phyloP scores from a whole-genome alignment of 2,329 filamentous ascomycete genomes.

The Arachnomyces sp. region DNA sequence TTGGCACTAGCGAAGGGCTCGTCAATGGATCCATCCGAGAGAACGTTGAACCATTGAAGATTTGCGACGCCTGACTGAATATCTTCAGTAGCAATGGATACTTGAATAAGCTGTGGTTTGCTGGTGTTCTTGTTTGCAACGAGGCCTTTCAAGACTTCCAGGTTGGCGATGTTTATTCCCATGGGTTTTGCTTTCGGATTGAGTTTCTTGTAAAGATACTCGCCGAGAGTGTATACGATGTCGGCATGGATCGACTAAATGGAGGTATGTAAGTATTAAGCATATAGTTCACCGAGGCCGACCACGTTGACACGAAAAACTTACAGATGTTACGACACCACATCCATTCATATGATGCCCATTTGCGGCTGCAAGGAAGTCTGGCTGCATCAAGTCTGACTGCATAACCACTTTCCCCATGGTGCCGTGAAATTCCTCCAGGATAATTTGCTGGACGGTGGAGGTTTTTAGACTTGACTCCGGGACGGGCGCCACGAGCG shows the following conservation, averaged over 20 bases:
- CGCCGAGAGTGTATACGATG: conserved; percentile 15
- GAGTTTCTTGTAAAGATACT: conserved; percentile 13
- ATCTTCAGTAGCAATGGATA: conserved; percentile 41
- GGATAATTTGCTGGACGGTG: conserved; percentile 23
- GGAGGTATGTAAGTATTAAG: conserved; percentile 1
- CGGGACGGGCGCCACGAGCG: not conserved
- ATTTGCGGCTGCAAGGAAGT: conserved; percentile 27
- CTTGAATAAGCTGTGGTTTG: too few relatives aligned
- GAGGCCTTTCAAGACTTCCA: conserved; percentile 44
- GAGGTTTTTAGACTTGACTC: conserved; percentile 6
- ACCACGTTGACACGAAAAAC: conserved; percentile 14
- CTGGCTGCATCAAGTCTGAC: conserved; percentile 31
- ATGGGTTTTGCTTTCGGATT: conserved; percentile 12
- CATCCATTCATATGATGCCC: conserved; percentile 36
- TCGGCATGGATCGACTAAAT: conserved; percentile 15
- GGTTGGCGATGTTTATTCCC: conserved; percentile 29
- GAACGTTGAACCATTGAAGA: conserved; percentile 21
- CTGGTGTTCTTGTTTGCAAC: conserved; percentile 25
- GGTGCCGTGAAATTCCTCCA: conserved; percentile 21
- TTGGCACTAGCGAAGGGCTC: conserved; percentile 20
- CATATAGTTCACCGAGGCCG: not conserved
- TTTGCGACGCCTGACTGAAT: conserved; percentile 36
- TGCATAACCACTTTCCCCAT: conserved; percentile 26
- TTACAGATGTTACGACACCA: conserved; percentile 36
- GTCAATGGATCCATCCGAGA: conserved; percentile 10